A percentile compares a stretch with the other conserved stretches of the same genome.
Evolutionary conservation across 129 eudicot genomes (phyloP).

Genomic region (Tagetes patula): DNA sequence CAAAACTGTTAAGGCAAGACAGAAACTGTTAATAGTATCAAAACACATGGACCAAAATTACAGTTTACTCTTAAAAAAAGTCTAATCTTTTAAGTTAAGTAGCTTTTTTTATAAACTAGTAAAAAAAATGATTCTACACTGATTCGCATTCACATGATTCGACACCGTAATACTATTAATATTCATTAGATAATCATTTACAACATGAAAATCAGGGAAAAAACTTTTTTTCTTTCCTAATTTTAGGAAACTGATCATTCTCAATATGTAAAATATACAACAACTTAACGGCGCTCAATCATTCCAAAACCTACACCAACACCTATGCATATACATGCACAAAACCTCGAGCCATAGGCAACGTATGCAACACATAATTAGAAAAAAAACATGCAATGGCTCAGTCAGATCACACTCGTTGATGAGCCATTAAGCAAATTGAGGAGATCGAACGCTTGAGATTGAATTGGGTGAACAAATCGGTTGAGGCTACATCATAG

Average conservation of each 20-base stretch:
- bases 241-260: constrained; percentile 15
- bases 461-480: background rate
- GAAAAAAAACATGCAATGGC: constrained; percentile 14
- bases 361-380: constrained; percentile 14
- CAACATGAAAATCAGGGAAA: constrained; percentile 19
- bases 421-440: constrained; percentile 13
- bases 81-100: too few relatives aligned
- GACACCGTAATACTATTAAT: background rate
- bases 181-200: constrained; percentile 7
- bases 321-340: constrained; percentile 15
- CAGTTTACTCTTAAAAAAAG: background rate
- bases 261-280: constrained; percentile 26
- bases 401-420: constrained; percentile 8
- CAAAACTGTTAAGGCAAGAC: too few relatives aligned
- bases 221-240: constrained; percentile 7
- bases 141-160: constrained; percentile 2
- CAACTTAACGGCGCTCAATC: constrained; percentile 36
- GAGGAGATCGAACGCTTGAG: constrained; percentile 18
- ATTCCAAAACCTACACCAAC: constrained; percentile 19
- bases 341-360: background rate
- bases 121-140: background rate
- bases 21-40: too few relatives aligned
- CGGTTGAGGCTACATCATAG: background rate
- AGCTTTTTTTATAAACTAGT: too few relatives aligned
- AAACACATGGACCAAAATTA: background rate